Base-by-base conservation (phyloP, 148 eudicot species). In the Oxyria digyna region DNA sequence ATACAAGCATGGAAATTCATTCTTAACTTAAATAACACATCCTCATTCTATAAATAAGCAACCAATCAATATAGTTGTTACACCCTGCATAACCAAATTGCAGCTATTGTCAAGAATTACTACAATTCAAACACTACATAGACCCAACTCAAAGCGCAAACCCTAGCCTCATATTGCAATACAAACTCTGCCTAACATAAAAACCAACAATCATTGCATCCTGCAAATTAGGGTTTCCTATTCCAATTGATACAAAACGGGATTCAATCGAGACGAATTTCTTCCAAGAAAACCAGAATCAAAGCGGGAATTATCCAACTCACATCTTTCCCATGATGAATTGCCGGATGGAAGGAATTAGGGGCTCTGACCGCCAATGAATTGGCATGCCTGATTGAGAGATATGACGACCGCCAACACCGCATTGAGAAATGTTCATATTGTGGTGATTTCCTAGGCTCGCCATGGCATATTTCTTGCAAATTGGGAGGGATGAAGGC, bases 351-450 rank as follows among this genome's bases (percentile, higher is more conserved):
- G 10, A 4, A 9, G 1, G 38, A 69, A 69, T 69, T 24, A 12
- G 1, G 38, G 71, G 71, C 29, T 69, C 71, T 9, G 48, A 59
- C 24, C 71, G 71, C 71, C 71, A 69, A 69, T 46, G 46, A 24
- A 45, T 29, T 24, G 52, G 41, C 52, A 69, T 69, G 52, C 71
- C 20, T 15, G 71, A 42, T 42, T 17, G 71, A 69, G 37, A 23
- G 21, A 26, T 13, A 4, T 11, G 59, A 8, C 49, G 57, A 69
- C 21, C 71, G 40, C 52, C 48, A 69, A n/a, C 71, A 40, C 40
- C 57, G 55, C 35, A 40, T 40, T 21, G 40, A 24, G 55, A 20
- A 24, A 48, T 21, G 31, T 69, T 48, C 40, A 42, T 45, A 26
- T 69, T 66, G 13, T 6, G 69, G n/a, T 66, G 69, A 37, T 41